Percentiles rank a stretch among this genome's conserved stretches.
phyloP scores from a whole-genome alignment of 2,329 filamentous ascomycete genomes.

The Tolypocladium inflatum region DNA sequence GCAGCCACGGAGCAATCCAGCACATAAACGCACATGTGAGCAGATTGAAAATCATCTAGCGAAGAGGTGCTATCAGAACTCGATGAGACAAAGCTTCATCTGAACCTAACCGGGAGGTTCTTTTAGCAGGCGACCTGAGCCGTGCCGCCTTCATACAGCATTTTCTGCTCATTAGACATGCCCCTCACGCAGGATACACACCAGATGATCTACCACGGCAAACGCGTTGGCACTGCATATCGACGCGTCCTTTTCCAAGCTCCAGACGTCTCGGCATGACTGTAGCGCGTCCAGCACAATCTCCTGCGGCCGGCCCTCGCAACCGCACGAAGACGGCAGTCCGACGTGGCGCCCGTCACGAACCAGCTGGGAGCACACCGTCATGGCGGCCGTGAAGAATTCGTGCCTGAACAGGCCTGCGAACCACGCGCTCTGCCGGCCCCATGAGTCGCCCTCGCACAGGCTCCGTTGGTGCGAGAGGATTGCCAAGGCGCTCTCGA shows the following conservation, averaged over 20 bases:
- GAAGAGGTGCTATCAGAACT: too few species aligned
- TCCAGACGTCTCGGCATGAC: background rate
- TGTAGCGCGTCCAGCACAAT: background rate
- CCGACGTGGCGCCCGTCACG: background rate
- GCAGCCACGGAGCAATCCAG: too few species aligned
- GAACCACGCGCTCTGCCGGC: background rate
- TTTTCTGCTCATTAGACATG: background rate
- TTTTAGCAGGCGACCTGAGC: too few species aligned
- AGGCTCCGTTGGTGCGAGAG: background rate
- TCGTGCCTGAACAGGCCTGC: background rate
- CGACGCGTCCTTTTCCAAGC: background rate
- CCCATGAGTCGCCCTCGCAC: background rate
- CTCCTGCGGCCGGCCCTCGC: background rate
- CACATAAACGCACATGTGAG: too few species aligned
- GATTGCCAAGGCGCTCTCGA: background rate
- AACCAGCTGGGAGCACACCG: background rate
- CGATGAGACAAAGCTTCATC: too few species aligned
- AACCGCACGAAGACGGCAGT: background rate
- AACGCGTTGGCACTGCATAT: background rate
- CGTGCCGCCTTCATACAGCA: too few species aligned
- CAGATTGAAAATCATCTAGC: too few species aligned
- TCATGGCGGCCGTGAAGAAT: background rate
- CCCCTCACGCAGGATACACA: background rate
- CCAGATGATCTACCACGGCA: background rate
- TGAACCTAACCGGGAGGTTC: too few species aligned